These are phyloP conservation scores for Fonsecaea monophora DNA, from an alignment of 2,329 filamentous ascomycete species.

Conservation along the genomic window DNA sequence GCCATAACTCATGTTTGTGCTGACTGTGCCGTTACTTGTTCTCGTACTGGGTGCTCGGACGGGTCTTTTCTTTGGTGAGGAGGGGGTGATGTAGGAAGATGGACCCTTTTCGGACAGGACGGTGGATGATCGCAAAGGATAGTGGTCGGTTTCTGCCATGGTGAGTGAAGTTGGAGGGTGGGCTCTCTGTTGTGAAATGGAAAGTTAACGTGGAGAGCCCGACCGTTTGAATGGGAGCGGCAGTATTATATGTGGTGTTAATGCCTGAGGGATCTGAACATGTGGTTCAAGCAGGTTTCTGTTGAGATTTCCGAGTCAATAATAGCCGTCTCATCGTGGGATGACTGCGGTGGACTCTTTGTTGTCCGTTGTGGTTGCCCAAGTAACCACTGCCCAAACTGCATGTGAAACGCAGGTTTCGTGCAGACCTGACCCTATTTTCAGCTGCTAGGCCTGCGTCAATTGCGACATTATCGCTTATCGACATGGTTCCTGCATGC, in stretches of 20 bases:
- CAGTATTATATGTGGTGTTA: constrained; percentile 31
- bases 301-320: constrained; percentile 16
- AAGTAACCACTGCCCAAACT: constrained; percentile 19
- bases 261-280: constrained; percentile 19
- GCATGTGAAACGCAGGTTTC: constrained; percentile 23
- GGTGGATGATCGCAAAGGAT: constrained; percentile 33
- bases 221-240: constrained; percentile 20
- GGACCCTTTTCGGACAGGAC: constrained; percentile 39
- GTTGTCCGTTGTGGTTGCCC: constrained; percentile 25
- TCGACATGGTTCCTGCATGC: constrained; percentile 5
- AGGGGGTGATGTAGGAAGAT: constrained; percentile 35
- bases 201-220: constrained; percentile 6
- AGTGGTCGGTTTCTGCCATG: constrained; percentile 28
- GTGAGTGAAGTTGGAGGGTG: constrained; percentile 22
- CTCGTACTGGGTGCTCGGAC: constrained; percentile 62
- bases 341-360: constrained; percentile 21
- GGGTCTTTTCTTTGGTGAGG: constrained; percentile 54
- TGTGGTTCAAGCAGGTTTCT: constrained; percentile 17
- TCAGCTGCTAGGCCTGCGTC: background rate
- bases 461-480: constrained; percentile 19
- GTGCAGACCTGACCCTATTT: constrained; percentile 1
- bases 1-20: constrained; percentile 78
- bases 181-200: constrained; percentile 3
- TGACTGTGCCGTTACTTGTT: constrained; percentile 88
- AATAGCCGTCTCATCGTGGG: constrained; percentile 4